Conservation (phyloP, 257 asterid genomes). For the Buddleja alternifolia region DNA sequence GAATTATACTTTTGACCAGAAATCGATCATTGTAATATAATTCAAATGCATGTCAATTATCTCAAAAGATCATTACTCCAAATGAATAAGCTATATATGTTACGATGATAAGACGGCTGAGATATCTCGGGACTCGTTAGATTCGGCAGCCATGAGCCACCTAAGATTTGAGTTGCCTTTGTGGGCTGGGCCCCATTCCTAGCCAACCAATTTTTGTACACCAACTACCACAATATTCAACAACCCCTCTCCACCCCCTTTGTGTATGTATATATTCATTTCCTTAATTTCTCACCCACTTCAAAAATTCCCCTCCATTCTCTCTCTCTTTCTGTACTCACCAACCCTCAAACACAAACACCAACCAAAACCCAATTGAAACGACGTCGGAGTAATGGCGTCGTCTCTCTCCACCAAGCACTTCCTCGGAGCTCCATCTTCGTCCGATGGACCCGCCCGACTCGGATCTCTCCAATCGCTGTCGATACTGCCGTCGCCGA, state of each 20-base stretch:
- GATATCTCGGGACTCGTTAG: too few relatives aligned
- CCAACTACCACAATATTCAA: constrained; percentile 27
- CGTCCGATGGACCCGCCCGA: constrained; percentile 51
- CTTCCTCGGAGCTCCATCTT: constrained; percentile 62
- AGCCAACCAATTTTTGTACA: constrained; percentile 28
- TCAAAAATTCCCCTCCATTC: background rate
- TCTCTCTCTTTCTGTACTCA: constrained; percentile 19
- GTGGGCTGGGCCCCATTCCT: constrained; percentile 20
- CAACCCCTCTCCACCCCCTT: background rate
- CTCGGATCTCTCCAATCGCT: constrained; percentile 63
- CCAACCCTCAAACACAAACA: constrained; percentile 30
- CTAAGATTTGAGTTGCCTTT: too few relatives aligned
- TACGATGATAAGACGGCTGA: too few relatives aligned
- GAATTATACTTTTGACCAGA: too few relatives aligned
- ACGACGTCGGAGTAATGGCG: constrained; percentile 52
- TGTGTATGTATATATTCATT: background rate
- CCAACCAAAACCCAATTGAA: constrained; percentile 9
- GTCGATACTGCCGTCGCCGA: constrained; percentile 41
- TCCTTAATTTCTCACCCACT: constrained; percentile 17
- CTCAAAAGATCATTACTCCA: too few relatives aligned
- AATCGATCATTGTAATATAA: too few relatives aligned
- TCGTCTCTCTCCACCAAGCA: constrained; percentile 63
- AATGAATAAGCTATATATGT: too few relatives aligned
- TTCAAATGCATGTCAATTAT: too few relatives aligned
- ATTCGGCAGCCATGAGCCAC: too few relatives aligned